Evolutionary conservation across 768 basidiomycete genomes (phyloP).

Genomic region (Hericium rajendrae): DNA sequence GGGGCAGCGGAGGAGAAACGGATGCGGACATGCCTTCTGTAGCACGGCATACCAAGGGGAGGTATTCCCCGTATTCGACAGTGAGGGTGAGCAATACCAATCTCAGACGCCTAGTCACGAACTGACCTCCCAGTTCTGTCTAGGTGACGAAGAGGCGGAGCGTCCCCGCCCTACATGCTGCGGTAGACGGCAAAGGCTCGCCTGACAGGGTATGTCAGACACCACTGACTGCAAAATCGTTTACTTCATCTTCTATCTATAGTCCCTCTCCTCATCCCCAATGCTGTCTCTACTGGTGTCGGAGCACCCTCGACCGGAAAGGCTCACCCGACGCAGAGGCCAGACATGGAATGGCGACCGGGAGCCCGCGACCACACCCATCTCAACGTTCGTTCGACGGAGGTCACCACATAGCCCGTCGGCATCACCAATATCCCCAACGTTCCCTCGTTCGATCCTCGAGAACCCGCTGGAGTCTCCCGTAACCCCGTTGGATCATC

Average conservation of each 20-base stretch:
- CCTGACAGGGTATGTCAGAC: constrained; percentile 18
- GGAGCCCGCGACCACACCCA: constrained; percentile 44
- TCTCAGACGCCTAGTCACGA: neutral
- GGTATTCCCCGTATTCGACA: constrained; percentile 25
- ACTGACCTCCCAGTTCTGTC: neutral
- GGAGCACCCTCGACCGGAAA: constrained; percentile 4
- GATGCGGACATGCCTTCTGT: constrained; percentile 18
- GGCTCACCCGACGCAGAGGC: constrained; percentile 11
- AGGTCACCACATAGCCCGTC: constrained; percentile 71
- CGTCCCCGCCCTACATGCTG: constrained; percentile 18
- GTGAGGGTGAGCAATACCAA: constrained; percentile 18
- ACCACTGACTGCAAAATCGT: neutral
- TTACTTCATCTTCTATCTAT: neutral
- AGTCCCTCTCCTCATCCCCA: constrained; percentile 24
- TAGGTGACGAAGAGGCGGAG: constrained; percentile 22
- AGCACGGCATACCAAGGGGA: constrained; percentile 12
- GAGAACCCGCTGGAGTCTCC: constrained; percentile 6
- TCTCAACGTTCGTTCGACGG: constrained; percentile 71
- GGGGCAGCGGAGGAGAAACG: constrained; percentile 13
- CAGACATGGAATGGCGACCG: constrained; percentile 20
- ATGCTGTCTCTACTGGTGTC: constrained; percentile 14
- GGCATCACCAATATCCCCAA: constrained; percentile 46
- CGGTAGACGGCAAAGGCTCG: constrained; percentile 13
- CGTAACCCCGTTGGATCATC: constrained; percentile 32
- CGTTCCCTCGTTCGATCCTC: constrained; percentile 21